Conservation (phyloP, 179 eudicot genomes). For the Spinacia oleracea region DNA sequence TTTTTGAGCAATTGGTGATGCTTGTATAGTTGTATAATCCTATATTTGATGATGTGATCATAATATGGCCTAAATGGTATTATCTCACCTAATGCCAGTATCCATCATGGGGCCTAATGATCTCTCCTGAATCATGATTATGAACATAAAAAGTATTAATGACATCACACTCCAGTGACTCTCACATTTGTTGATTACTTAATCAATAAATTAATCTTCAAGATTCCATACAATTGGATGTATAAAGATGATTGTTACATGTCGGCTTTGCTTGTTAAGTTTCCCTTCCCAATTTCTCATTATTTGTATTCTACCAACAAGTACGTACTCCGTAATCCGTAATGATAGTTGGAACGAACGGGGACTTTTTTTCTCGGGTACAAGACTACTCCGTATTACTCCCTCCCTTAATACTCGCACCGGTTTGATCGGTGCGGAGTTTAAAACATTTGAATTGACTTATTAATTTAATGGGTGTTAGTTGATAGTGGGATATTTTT, state of each 20-base stretch:
- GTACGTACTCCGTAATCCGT: too few species aligned
- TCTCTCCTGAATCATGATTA: slow-evolving; percentile 2
- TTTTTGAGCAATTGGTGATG: too few species aligned
- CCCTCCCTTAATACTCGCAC: too few species aligned
- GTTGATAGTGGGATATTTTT: too few species aligned
- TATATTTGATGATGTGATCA: background rate
- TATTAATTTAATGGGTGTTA: too few species aligned
- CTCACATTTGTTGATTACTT: too few species aligned
- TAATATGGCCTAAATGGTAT: background rate
- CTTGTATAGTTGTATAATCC: too few species aligned
- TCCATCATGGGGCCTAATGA: slow-evolving; percentile 6
- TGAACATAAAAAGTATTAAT: background rate
- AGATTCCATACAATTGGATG: background rate
- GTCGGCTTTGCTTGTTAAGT: background rate
- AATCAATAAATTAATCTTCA: background rate
- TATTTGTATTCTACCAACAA: background rate
- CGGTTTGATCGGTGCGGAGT: too few species aligned
- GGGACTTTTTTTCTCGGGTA: too few species aligned
- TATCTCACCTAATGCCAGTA: background rate
- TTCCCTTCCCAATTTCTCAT: background rate
- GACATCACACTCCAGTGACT: background rate
- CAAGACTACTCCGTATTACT: too few species aligned
- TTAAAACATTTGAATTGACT: too few species aligned
- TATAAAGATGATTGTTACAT: background rate
- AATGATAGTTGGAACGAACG: too few species aligned